Conservation (phyloP, 306 rosid genomes). For the Fragaria iinumae region DNA sequence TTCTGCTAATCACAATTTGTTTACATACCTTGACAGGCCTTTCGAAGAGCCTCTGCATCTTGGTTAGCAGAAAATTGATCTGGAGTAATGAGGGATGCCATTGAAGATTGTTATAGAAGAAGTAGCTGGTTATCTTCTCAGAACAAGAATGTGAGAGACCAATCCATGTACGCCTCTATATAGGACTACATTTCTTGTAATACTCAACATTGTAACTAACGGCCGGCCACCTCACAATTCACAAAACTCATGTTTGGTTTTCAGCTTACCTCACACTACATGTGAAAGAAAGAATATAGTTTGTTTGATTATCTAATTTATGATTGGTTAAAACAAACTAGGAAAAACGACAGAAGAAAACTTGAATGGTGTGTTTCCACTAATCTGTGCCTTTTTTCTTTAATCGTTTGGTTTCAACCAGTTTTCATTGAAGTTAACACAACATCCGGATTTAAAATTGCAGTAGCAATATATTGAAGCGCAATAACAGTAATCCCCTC, state of each 20-base stretch:
- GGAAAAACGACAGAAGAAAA: background rate
- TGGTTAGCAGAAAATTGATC: slow-evolving; percentile 37
- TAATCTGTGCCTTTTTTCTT: background rate
- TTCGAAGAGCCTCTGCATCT: slow-evolving; percentile 64
- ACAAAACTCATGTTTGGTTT: background rate
- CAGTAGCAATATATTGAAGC: too few relatives aligned
- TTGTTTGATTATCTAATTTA: background rate
- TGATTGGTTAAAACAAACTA: background rate
- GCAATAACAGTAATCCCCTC: too few relatives aligned
- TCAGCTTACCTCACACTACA: background rate
- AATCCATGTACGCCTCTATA: background rate
- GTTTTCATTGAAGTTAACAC: too few relatives aligned
- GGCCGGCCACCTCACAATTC: background rate
- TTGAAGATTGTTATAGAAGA: slow-evolving; percentile 11
- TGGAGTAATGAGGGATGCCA: slow-evolving; percentile 51
- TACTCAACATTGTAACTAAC: background rate
- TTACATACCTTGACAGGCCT: slow-evolving; percentile 55
- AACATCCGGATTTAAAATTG: too few relatives aligned
- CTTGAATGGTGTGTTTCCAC: background rate
- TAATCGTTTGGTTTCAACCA: background rate
- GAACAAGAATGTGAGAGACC: background rate
- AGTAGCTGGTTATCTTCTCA: background rate
- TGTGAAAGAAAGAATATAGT: background rate
- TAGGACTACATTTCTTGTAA: background rate
- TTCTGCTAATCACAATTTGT: background rate